phyloP scores from a whole-genome alignment of 2,329 filamentous ascomycete genomes.

The Cadophora gregata region DNA sequence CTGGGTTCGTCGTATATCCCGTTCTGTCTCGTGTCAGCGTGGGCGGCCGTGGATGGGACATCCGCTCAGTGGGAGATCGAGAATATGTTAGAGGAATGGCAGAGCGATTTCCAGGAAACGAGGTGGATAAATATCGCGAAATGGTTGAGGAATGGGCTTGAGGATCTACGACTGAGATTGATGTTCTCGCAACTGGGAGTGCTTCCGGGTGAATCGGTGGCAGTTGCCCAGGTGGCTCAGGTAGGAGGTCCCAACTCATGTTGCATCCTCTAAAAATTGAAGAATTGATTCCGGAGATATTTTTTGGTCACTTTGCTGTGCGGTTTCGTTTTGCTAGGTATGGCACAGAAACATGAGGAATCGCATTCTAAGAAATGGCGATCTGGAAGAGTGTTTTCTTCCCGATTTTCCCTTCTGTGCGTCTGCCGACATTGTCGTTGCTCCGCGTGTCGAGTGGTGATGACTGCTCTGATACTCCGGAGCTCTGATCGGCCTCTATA shows the following conservation, averaged over 20 bases:
- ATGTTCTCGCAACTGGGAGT: neutral
- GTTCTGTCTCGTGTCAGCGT: neutral
- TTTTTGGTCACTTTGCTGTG: neutral
- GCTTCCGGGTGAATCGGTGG: neutral
- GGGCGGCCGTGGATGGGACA: neutral
- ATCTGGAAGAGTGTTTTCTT: too few species aligned
- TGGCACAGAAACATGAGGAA: too few species aligned
- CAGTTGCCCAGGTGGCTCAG: neutral
- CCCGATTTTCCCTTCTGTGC: too few species aligned
- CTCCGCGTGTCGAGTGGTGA: too few species aligned
- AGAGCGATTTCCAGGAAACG: neutral
- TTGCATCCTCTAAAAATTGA: neutral
- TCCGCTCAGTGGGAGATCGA: neutral
- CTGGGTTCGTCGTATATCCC: neutral
- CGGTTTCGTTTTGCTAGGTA: too few species aligned
- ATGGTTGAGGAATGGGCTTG: neutral
- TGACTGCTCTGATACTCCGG: too few species aligned
- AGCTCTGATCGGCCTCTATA: too few species aligned
- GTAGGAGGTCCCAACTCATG: neutral
- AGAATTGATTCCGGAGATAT: neutral
- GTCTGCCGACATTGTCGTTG: too few species aligned
- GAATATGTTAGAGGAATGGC: conserved; percentile 3
- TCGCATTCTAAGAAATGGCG: too few species aligned
- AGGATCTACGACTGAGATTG: neutral
- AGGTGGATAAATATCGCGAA: neutral